These are phyloP conservation scores for Stropharia rugosoannulata DNA, from an alignment of 768 basidiomycete genomes.

Conservation along the genomic window DNA sequence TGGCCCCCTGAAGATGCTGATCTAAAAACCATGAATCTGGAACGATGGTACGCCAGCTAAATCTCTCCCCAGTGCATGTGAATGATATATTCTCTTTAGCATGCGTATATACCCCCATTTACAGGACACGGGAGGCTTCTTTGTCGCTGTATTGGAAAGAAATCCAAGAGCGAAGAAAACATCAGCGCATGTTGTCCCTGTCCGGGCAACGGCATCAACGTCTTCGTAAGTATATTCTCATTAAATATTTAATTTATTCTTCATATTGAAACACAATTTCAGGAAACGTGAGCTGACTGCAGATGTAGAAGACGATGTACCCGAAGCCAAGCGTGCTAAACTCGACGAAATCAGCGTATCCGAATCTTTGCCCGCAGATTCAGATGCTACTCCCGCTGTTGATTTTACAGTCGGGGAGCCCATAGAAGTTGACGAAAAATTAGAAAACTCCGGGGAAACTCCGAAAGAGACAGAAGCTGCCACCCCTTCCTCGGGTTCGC, in stretches of 20 bases:
- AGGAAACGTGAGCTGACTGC: constrained; percentile 49
- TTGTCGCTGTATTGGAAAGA: constrained; percentile 85
- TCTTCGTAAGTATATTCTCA: background rate
- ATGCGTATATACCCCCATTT: constrained; percentile 92
- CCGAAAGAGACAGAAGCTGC: background rate
- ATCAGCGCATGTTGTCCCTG: background rate
- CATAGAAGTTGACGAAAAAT: constrained; percentile 1
- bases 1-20: constrained; percentile 80
- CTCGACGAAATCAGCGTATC: constrained; percentile 21
- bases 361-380: constrained; percentile 40
- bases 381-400: constrained; percentile 4
- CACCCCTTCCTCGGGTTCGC: background rate
- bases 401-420: background rate
- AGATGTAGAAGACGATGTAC: constrained; percentile 22
- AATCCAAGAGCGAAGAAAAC: constrained; percentile 14
- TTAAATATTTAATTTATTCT: background rate
- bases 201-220: background rate
- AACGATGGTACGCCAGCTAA: constrained; percentile 60
- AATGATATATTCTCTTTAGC: constrained; percentile 36
- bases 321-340: background rate
- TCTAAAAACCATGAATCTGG: constrained; percentile 55
- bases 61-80: background rate
- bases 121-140: constrained; percentile 97
- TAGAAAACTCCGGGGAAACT: background rate
- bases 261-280: background rate